Conservation (phyloP, 352 stramenopile species). For the Phytopythium montanum region DNA sequence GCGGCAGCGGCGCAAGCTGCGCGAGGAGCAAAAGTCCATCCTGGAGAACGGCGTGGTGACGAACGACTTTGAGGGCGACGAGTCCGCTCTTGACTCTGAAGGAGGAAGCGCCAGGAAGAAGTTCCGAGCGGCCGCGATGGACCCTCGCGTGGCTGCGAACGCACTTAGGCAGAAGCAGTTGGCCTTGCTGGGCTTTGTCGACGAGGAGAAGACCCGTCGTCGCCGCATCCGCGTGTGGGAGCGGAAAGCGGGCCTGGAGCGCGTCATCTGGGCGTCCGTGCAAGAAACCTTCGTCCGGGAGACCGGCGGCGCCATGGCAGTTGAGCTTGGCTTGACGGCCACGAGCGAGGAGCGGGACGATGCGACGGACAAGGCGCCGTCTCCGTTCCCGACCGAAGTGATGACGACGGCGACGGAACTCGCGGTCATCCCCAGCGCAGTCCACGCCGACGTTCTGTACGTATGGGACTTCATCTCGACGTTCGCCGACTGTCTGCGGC, state of each 20-base stretch:
- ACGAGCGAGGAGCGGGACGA: not conserved
- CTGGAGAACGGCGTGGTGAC: conserved; percentile 73
- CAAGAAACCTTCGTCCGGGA: conserved; percentile 34
- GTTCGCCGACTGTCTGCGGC: conserved; percentile 60
- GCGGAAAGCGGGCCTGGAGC: conserved; percentile 46
- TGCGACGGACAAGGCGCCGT: not conserved
- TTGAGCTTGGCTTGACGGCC: not conserved
- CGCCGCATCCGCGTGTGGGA: conserved; percentile 53
- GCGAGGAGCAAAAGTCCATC: conserved; percentile 68
- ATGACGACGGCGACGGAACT: conserved; percentile 35
- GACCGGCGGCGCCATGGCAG: not conserved
- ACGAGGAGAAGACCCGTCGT: conserved; percentile 58
- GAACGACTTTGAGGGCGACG: conserved; percentile 4
- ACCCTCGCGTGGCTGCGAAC: conserved; percentile 12
- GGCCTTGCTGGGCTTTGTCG: conserved; percentile 64
- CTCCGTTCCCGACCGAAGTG: conserved; percentile 31
- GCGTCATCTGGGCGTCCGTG: conserved; percentile 47
- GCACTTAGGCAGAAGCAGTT: conserved; percentile 45
- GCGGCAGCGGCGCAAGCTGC: conserved; percentile 52
- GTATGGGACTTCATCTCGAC: conserved; percentile 76
- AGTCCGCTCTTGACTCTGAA: not conserved
- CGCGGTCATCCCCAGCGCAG: conserved; percentile 30
- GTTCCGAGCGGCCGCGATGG: not conserved
- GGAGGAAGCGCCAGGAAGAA: conserved; percentile 16
- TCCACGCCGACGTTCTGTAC: conserved; percentile 60